Evolutionary conservation across 1,139 yeast species (phyloP).

Genomic region (Kurtzmaniella quercitrusa): DNA sequence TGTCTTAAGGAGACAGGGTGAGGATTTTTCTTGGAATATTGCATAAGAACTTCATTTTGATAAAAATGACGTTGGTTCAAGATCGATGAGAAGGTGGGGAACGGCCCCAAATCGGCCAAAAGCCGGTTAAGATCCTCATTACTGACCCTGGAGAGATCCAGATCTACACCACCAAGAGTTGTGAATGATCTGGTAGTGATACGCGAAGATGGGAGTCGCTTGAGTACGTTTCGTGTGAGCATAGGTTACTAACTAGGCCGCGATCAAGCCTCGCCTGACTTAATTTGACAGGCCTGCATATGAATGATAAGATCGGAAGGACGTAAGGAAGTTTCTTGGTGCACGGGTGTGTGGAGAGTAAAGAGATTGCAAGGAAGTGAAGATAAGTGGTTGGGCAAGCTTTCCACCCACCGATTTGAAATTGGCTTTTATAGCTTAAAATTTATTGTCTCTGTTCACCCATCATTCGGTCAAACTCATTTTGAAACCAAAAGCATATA

Average conservation of each 20-base stretch:
- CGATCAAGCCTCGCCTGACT: too few relatives aligned
- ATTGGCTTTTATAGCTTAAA: too few relatives aligned
- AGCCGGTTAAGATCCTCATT: conserved; percentile 40
- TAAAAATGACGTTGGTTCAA: conserved; percentile 73
- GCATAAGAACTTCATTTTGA: conserved; percentile 72
- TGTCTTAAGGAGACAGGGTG: conserved; percentile 88
- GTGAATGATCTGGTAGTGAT: conserved; percentile 14
- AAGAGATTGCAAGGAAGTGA: too few relatives aligned
- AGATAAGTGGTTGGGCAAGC: too few relatives aligned
- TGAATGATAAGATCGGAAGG: not conserved
- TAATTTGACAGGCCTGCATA: too few relatives aligned
- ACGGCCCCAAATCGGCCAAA: conserved; percentile 39
- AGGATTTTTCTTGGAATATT: conserved; percentile 63
- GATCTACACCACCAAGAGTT: conserved; percentile 27
- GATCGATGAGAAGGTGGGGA: conserved; percentile 41
- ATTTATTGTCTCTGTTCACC: too few relatives aligned
- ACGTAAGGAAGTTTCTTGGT: conserved; percentile 5
- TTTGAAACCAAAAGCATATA: too few relatives aligned
- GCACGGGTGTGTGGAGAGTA: not conserved
- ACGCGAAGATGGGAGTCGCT: conserved; percentile 19
- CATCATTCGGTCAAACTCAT: too few relatives aligned
- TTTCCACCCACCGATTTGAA: too few relatives aligned
- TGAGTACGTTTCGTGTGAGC: not conserved
- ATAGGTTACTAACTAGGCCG: not conserved
- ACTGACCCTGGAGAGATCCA: conserved; percentile 22